phyloP scores from a whole-genome alignment of 805 yeast genomes.

The Metschnikowia henanensis region DNA sequence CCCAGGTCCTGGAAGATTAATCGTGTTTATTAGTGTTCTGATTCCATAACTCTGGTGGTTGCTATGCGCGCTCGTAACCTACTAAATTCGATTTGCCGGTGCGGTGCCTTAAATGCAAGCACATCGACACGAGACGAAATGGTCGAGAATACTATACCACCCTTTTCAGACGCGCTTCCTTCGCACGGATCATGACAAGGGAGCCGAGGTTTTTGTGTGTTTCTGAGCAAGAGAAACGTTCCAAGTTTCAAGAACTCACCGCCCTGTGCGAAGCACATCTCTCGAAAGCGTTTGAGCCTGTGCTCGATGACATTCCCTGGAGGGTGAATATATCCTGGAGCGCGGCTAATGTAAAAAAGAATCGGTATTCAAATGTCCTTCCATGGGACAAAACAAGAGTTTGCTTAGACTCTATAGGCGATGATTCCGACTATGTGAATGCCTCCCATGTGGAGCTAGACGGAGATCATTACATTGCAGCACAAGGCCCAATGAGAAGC shows the following conservation, averaged over 20 bases:
- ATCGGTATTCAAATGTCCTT: conserved; percentile 61
- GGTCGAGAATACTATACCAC: neutral
- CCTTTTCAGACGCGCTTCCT: neutral
- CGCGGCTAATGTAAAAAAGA: conserved; percentile 22
- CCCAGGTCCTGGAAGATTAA: no score
- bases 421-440: conserved; percentile 35
- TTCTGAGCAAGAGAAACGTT: conserved; percentile 9
- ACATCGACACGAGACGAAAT: neutral
- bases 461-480: conserved; percentile 59
- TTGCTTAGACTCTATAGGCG: conserved; percentile 23
- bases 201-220: conserved; percentile 8
- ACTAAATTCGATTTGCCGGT: neutral
- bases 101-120: conserved; percentile 1
- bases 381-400: conserved; percentile 68
- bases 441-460: conserved; percentile 34
- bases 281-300: conserved; percentile 12
- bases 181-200: neutral
- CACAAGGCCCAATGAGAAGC: conserved; percentile 81
- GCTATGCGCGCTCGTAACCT: conserved; percentile 1
- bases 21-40: no score
- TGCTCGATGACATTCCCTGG: conserved; percentile 9
- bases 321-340: conserved; percentile 10
- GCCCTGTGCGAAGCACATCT: conserved; percentile 11
- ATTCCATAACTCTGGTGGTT: no score
- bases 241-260: conserved; percentile 11